Evolutionary conservation across 495 filamentous ascomycete genomes (phyloP).

Genomic region (Immersiella caudata): DNA sequence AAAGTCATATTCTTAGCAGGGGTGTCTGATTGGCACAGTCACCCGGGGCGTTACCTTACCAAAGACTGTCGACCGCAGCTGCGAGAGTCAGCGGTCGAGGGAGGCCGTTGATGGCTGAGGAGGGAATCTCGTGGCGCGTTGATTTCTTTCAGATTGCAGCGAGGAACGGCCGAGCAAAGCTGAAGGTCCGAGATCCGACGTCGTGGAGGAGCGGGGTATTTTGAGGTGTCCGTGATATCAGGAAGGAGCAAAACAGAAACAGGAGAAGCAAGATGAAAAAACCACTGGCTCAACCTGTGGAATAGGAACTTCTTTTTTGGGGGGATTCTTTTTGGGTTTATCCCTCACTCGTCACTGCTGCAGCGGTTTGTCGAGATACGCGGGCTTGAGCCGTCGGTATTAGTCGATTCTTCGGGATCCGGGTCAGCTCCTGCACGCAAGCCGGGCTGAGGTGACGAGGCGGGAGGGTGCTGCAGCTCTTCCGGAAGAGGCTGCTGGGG

Average conservation of each 20-base stretch:
- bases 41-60: conserved; percentile 33
- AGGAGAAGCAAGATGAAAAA: not conserved
- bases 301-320: conserved; percentile 2
- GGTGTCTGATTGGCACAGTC: conserved; percentile 30
- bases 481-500: conserved; percentile 8
- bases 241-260: not conserved
- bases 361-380: conserved; percentile 1
- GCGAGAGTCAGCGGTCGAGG: conserved; percentile 9
- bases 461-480: not conserved
- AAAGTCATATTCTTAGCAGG: conserved; percentile 42
- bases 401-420: not conserved
- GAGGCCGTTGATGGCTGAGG: conserved; percentile 4
- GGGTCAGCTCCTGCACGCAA: no score
- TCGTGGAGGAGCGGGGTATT: not conserved
- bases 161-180: conserved; percentile 19
- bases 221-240: not conserved
- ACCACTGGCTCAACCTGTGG: conserved; percentile 5
- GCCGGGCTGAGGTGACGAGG: not conserved
- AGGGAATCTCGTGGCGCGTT: conserved; percentile 10
- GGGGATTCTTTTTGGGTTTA: not conserved
- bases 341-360: not conserved
- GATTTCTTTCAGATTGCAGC: conserved; percentile 11
- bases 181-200: not conserved
- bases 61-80: conserved; percentile 26
- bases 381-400: not conserved